phyloP scores from a whole-genome alignment of 805 yeast genomes.

The Alloascoidea africana region DNA sequence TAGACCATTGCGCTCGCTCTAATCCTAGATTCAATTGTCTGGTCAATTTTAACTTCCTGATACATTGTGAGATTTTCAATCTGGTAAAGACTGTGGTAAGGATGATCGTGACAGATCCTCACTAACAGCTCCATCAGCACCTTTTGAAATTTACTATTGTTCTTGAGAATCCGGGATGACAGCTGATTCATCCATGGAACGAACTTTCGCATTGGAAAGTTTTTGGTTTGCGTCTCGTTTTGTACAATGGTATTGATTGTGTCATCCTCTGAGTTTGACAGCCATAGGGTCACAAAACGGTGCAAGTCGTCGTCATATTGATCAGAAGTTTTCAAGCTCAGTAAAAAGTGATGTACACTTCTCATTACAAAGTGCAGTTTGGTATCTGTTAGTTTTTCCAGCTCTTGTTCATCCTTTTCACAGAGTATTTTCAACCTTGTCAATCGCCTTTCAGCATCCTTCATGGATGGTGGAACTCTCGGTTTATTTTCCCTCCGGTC shows the following conservation, averaged over 20 bases:
- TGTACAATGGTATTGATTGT: conserved; percentile 27
- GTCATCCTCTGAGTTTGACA: conserved; percentile 37
- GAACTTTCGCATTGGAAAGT: conserved; percentile 44
- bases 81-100: conserved; percentile 50
- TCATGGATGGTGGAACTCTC: neutral
- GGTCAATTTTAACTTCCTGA: conserved; percentile 9
- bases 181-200: conserved; percentile 77
- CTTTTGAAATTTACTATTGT: conserved; percentile 33
- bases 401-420: conserved; percentile 32
- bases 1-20: conserved; percentile 2
- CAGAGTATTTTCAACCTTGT: conserved; percentile 22
- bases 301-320: conserved; percentile 42
- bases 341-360: conserved; percentile 45
- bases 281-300: conserved; percentile 73
- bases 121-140: conserved; percentile 29
- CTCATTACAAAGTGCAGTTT: conserved; percentile 29
- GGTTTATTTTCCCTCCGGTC: no score
- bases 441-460: neutral
- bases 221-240: conserved; percentile 19
- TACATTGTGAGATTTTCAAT: conserved; percentile 49
- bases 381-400: conserved; percentile 22
- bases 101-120: conserved; percentile 33
- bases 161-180: conserved; percentile 47
- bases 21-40: conserved; percentile 2
- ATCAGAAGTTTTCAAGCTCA: conserved; percentile 30